Base-by-base conservation (phyloP, 768 basidiomycete genomes). In the Kwoniella bestiolae region DNA sequence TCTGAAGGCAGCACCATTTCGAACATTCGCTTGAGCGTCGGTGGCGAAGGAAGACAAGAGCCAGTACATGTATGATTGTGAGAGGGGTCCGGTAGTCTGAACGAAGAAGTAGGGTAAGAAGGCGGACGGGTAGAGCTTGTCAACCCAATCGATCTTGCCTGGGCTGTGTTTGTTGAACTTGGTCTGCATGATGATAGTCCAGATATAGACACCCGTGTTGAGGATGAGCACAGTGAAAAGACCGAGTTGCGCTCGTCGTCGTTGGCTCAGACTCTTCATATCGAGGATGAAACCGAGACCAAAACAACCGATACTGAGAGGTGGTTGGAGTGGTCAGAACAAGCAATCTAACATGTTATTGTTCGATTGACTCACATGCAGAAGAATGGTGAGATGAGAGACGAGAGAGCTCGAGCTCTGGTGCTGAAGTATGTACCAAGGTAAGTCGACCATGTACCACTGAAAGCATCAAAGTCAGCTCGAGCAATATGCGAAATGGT, bases 1-100 rank as follows among this genome's bases (percentile, higher is more conserved):
- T n/a, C 76, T 57, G 61, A 78, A 75, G 31, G 72, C 56, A 46
- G 72, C 74, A 29, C 71, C 72, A 52, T 65, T 69, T 29, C 76
- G 67, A 6, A 74, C 56, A 32, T 57, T 57, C 21, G 66, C 49
- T 45, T 70, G 60, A 44, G 70, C 60, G 38, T 73, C 72, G 32
- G 66, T 68, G 8, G 69, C 56, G 56, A 75, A 78, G 26, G 61
- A 56, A 26, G 59, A 66, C 56, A 78, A 44, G 18, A 78, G 51
- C 72, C 72, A 75, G 70, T 78, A 78, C 57, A 75, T 49, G 52
- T 64, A 66, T 28, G 65, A 49, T 58, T 74, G 72, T 14, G 56
- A 64, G 23, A 58, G 56, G 31, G 58, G 68, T 8, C 70, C 70
- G 14, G 66, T 68, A 16, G 60, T 67, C 56, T 32, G 59, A 9